A percentile compares a stretch with the other conserved stretches of the same genome.
Evolutionary conservation across 805 yeast genomes (phyloP).

Genomic region (Monosporozyma servazzii): DNA sequence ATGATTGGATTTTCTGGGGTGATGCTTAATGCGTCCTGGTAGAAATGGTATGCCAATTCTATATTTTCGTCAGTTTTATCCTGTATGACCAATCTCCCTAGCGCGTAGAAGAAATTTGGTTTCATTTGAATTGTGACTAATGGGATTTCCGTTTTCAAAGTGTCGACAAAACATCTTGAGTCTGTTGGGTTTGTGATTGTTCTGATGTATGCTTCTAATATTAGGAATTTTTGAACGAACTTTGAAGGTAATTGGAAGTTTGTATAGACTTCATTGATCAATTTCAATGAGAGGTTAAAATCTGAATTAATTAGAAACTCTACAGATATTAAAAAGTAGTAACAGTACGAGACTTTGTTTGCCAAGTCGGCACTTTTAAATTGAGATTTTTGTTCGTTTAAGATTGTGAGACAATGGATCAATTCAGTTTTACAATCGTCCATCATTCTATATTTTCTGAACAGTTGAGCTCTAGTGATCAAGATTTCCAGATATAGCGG

Average conservation of each 20-base stretch:
- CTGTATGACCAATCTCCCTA: conserved; percentile 12
- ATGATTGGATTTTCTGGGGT: conserved; percentile 36
- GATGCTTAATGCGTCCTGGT: conserved; percentile 13
- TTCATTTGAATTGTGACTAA: conserved; percentile 4
- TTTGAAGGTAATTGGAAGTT: conserved; percentile 10
- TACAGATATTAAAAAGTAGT: conserved; percentile 10
- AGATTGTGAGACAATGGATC: conserved; percentile 7
- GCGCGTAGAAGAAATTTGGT: conserved; percentile 10
- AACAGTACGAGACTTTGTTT: conserved; percentile 11
- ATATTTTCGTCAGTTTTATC: conserved; percentile 9
- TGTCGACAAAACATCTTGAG: conserved; percentile 3
- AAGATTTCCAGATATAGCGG: conserved; percentile 13
- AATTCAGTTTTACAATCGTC: conserved; percentile 11
- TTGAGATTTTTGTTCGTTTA: conserved; percentile 6
- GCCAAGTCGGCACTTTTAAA: conserved; percentile 9
- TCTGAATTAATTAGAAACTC: conserved; percentile 4
- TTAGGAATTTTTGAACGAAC: conserved; percentile 8
- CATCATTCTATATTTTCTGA: conserved; percentile 10
- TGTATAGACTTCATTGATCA: conserved; percentile 6
- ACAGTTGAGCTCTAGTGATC: conserved; percentile 18
- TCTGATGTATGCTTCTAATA: conserved; percentile 9
- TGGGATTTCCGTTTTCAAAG: conserved; percentile 6
- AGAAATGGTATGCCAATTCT: conserved; percentile 14
- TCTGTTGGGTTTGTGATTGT: conserved; percentile 2
- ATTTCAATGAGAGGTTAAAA: conserved; percentile 1